Base-by-base conservation (phyloP, 768 basidiomycete species). In the Favolaschia claudopus region DNA sequence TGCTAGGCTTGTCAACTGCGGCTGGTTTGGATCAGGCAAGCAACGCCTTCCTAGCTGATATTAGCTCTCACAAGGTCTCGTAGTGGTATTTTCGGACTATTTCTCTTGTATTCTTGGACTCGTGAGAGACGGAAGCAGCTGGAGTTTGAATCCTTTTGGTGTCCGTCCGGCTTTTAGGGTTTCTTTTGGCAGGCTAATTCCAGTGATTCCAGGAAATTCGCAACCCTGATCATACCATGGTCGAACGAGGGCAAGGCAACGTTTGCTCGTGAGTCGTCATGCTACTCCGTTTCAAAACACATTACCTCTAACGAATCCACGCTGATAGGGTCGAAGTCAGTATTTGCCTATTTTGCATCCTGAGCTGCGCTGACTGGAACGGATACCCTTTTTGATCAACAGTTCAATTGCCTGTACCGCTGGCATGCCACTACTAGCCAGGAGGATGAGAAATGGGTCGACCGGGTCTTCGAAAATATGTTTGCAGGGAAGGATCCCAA, bases 351-450 rank as follows among this genome's bases (percentile, higher is more conserved):
- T 13, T 4, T 33, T 6, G 19, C 19, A 27, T 20, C 13, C 19
- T 17, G 14, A 10, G n/a, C 6, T 7, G 22, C 15, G 8, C 9
- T 25, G 37, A 20, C 24, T 36, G 13, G 27, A 24, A 3, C 5
- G n/a, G 33, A 55, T 7, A 27, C 43, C 10, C n/a, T n/a, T n/a
- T n/a, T n/a, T n/a, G n/a, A n/a, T n/a, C n/a, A n/a, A n/a, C 34
- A 91, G 89, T 94, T 94, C 78, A 94, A 94, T 66, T 89, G 89
- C 65, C 74, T 94, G 53, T 94, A 94, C 72, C 84, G 90, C 19
- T 80, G 93, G 93, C 93, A 95, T 42, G 88, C 93, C 1, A 93
- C 92, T 0, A 91, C 89, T 0, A 92, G 89, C 39, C 65, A 68
- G 15, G 79, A 82, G 50, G 92, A 93, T 50, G 92, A 91, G 68